Conservation (phyloP, 331 rosid species). For the Quercus phellos region DNA sequence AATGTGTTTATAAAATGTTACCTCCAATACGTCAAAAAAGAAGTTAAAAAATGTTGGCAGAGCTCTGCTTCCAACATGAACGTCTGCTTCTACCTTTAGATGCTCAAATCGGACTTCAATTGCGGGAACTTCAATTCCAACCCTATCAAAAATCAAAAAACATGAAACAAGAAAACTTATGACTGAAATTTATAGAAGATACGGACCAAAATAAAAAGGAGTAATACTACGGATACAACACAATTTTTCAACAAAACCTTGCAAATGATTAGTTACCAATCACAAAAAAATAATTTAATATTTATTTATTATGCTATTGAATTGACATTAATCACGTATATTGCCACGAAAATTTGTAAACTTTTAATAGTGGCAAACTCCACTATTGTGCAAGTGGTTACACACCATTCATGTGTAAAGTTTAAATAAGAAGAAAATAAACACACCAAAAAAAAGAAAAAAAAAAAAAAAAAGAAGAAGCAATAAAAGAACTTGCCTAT, state of each 20-base stretch:
- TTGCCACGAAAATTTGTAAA: too few species aligned
- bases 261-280: too few species aligned
- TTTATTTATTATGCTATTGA: too few species aligned
- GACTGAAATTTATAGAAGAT: background rate
- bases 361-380: too few species aligned
- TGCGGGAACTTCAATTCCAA: constrained; percentile 46
- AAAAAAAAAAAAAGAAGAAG: background rate
- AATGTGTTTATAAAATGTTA: background rate
- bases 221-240: too few species aligned
- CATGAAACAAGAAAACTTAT: background rate
- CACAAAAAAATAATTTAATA: too few species aligned
- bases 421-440: background rate
- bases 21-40: constrained; percentile 31
- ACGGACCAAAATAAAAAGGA: background rate
- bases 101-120: constrained; percentile 47
- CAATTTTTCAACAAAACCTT: too few species aligned
- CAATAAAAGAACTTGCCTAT: constrained; percentile 30
- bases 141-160: constrained; percentile 19
- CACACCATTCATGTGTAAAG: too few species aligned
- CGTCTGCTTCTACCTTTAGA: constrained; percentile 41
- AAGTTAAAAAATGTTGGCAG: constrained; percentile 39
- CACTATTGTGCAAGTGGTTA: too few species aligned
- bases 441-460: background rate
- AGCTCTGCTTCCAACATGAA: constrained; percentile 41
- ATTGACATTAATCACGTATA: too few species aligned